Conservation (phyloP, 805 yeast genomes). For the Zygotorulaspora florentina region DNA sequence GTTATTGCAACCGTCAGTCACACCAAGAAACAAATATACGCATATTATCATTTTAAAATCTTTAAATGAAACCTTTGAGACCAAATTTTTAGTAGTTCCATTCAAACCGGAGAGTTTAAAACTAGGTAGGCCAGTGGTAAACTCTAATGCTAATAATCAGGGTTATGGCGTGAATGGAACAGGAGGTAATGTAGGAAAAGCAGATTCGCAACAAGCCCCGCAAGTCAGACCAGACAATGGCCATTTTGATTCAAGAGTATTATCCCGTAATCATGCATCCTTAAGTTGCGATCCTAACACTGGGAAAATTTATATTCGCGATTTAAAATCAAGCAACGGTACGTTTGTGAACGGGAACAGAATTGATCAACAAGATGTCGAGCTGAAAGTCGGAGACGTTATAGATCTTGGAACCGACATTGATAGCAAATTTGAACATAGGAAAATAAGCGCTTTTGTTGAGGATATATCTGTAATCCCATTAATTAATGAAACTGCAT, state of each 20-base stretch:
- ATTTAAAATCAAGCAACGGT: conserved; percentile 89
- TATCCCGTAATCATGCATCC: conserved; percentile 92
- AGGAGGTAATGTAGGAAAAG: conserved; percentile 16
- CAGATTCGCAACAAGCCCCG: conserved; percentile 34
- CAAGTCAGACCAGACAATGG: conserved; percentile 72
- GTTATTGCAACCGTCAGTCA: conserved; percentile 6
- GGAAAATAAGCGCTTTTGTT: conserved; percentile 79
- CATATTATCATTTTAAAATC: conserved; percentile 71
- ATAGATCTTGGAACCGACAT: conserved; percentile 93
- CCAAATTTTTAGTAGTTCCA: conserved; percentile 77
- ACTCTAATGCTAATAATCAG: conserved; percentile 11
- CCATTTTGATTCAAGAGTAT: conserved; percentile 87
- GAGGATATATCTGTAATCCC: conserved; percentile 61
- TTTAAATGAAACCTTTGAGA: conserved; percentile 74
- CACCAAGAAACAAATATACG: conserved; percentile 34
- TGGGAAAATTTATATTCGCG: conserved; percentile 72
- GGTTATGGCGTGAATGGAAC: conserved; percentile 9
- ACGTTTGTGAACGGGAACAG: conserved; percentile 81
- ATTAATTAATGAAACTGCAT: conserved; percentile 27
- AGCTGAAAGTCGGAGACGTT: conserved; percentile 73
- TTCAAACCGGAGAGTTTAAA: conserved; percentile 75
- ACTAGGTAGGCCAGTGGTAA: conserved; percentile 80
- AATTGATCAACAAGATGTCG: conserved; percentile 52
- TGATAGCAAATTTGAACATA: conserved; percentile 58
- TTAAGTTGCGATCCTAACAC: conserved; percentile 62